Percentiles rank a stretch among this genome's conserved stretches.
Evolutionary conservation across 768 basidiomycete genomes (phyloP).

Genomic region (Mrakia gelida): DNA sequence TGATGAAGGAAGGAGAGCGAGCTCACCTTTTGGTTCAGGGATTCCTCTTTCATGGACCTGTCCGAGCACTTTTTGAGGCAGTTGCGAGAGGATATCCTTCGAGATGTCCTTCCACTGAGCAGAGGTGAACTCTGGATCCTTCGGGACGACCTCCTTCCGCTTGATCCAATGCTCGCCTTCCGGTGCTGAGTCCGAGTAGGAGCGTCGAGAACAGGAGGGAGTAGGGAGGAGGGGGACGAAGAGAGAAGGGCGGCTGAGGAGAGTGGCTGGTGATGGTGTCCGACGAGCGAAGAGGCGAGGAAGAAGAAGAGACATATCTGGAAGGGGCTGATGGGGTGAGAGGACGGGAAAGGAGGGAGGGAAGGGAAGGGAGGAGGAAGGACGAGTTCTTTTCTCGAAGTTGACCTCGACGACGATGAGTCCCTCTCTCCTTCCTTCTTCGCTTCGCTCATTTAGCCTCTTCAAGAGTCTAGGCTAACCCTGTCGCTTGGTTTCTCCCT

Average conservation of each 20-base stretch:
- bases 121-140: neutral
- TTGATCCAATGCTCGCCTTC: neutral
- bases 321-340: neutral
- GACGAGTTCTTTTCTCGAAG: neutral
- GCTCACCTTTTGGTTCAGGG: conserved; percentile 17
- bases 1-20: neutral
- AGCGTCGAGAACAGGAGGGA: neutral
- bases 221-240: neutral
- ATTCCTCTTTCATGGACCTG: neutral
- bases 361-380: neutral
- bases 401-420: neutral
- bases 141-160: neutral
- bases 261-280: neutral
- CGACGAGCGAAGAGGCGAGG: conserved; percentile 8
- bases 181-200: neutral
- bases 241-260: neutral
- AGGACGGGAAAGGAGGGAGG: neutral
- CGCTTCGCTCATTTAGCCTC: no score
- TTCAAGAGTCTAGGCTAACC: no score
- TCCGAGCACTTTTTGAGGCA: neutral
- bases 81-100: neutral
- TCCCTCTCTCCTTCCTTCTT: neutral
- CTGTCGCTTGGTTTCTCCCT: no score
- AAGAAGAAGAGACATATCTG: neutral
- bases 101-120: neutral